Evolutionary conservation across 164 flowering plant genomes (phyloP), one percentile per base, ranked within the genome.

Genomic region (Paratinospora sagittata): DNA sequence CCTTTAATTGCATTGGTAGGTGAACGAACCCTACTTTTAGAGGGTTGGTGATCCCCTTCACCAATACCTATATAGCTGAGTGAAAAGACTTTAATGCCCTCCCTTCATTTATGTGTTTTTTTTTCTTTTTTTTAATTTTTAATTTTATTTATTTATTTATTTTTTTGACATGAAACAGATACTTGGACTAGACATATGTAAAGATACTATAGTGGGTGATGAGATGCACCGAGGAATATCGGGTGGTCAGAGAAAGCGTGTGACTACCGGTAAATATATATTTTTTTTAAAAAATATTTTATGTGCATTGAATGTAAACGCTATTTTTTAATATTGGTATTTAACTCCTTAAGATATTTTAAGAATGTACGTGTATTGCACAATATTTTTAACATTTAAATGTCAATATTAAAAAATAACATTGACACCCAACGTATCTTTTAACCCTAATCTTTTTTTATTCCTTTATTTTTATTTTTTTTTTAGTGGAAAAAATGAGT

Each of bases 161-260:
- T 30, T 30, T 30, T 30, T 4, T 67, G 34, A 21, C 34, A 55
- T 79, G 65, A 55, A 70, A 74, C 86, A 91, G 97, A 77, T 91
- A 68, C 68, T 91, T 30, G 97, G 97, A 63, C 88, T 91, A 49
- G 97, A 91, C 62, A 79, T 89, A 26, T 91, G 97, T 71, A 85
- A 82, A 34, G 97, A 91, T 78, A 91, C 92, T 0, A 86, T 91
- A 39, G 88, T 89, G 66, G 97, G 97, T 36, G 91, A 89, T 78
- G 86, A 84, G 10, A 91, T 89, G 97, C 74, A 63, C 0, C 69
- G 97, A 70, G 97, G 97, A 21, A 84, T 91, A 45, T 91, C 97
- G 0, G 97, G 97, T 21, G 94, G 97, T 2, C 97, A 91, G 69
- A 89, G 77, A 68, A 91, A 89, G 69, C 69, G 97, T 41, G 92